Percentiles rank a stretch among this genome's conserved stretches.
These are phyloP conservation scores for Albatrellus ellisii DNA, from an alignment of 768 basidiomycete genomes.

Conservation along the genomic window DNA sequence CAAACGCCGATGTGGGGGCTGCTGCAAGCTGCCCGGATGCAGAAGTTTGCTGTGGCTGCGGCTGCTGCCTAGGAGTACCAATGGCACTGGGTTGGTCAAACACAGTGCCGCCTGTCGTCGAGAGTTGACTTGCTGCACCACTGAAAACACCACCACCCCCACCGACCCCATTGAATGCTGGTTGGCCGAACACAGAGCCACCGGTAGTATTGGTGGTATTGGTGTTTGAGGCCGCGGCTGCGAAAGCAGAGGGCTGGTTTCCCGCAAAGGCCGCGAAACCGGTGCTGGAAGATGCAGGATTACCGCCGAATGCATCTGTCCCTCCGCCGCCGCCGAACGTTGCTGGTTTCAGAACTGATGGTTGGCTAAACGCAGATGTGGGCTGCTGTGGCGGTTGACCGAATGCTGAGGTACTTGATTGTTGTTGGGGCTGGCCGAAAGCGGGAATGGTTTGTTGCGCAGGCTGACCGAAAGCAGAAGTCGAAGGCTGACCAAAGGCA, in stretches of 20 bases:
- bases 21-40: slow-evolving; percentile 14
- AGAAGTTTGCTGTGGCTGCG: not conserved
- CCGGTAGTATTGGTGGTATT: slow-evolving; percentile 19
- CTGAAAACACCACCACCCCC: too few relatives aligned
- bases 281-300: not conserved
- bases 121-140: too few relatives aligned
- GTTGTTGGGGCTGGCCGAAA: slow-evolving; percentile 4
- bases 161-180: slow-evolving; percentile 6
- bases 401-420: slow-evolving; percentile 13
- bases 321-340: slow-evolving; percentile 5
- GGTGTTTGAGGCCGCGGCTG: slow-evolving; percentile 10
- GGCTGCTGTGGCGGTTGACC: not conserved
- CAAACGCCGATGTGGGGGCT: slow-evolving; percentile 18
- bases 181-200: slow-evolving; percentile 21
- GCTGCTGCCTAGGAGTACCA: not conserved
- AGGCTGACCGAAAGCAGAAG: slow-evolving; percentile 1
- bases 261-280: not conserved
- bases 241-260: not conserved
- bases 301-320: slow-evolving; percentile 8
- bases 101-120: too few relatives aligned
- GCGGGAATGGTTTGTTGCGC: not conserved
- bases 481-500: not conserved
- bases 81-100: not conserved
- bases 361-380: slow-evolving; percentile 3
- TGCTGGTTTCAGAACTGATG: slow-evolving; percentile 13